Evolutionary conservation across 2,329 filamentous ascomycete genomes (phyloP), one percentile per base, ranked within the genome.

Genomic region (Fusarium abutilonis): DNA sequence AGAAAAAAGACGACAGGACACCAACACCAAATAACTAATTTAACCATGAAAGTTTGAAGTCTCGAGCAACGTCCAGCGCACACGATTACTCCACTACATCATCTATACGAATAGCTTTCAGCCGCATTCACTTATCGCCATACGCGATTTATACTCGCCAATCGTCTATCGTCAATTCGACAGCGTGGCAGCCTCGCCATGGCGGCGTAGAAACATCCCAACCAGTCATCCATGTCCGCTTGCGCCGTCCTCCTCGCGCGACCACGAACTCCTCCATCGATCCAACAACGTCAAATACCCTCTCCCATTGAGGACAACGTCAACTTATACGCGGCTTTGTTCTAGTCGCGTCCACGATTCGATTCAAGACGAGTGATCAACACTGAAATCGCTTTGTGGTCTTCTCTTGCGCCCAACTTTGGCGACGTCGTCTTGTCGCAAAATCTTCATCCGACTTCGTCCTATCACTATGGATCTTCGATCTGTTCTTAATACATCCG

Each of bases 401-500:
- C 62, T 60, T 39, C 39, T 47, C 54, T 66, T 59, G 63, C 64
- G 57, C 47, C 52, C 36, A 62, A 51, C 54, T 43, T 51, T 54
- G 17, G 43, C 50, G 60, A 53, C 55, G 41, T 61, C 55, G 43
- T 57, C 43, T 56, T 52, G 51, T 64, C 67, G 59, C 57, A 55
- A 53, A 42, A 52, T 53, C 52, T 42, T 56, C 38, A 46, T 39
- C 55, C 32, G 46, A 36, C 28, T 19, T 52, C 35, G 44, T 53
- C 29, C 28, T 21, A 40, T 42, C 38, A 35, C 56, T 51, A 81
- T 86, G 83, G 82, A 85, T 76, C 78, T 86, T 54, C 75, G 78
- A 62, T 80, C 79, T 14, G 82, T 87, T 68, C 74, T 87, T 43
- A 87, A 86, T 72, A 77, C 79, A 19, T 78, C 81, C 32, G 83